Percentiles rank a stretch among this genome's conserved stretches.
phyloP scores from a whole-genome alignment of 108 stramenopile genomes.

The Fragilariopsis cylindrus region DNA sequence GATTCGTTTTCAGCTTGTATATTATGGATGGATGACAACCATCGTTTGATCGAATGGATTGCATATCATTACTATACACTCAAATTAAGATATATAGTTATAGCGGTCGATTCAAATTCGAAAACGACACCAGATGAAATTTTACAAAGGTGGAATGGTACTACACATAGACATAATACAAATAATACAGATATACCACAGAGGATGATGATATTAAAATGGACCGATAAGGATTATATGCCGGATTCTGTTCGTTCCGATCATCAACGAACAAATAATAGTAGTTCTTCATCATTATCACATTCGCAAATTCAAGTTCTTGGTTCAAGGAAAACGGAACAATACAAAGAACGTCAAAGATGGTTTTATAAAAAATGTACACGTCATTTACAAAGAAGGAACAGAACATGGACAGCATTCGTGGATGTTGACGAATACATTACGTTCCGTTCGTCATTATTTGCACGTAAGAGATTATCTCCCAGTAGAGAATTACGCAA shows the following conservation, averaged over 20 bases:
- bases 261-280: conserved; percentile 29
- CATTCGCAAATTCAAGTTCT: conserved; percentile 34
- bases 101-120: conserved; percentile 48
- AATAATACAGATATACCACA: conserved; percentile 39
- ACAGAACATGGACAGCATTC: conserved; percentile 45
- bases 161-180: background rate
- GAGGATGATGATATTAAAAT: conserved; percentile 22
- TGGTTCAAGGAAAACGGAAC: background rate
- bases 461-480: conserved; percentile 20
- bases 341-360: background rate
- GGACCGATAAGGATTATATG: too few species aligned
- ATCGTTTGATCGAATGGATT: conserved; percentile 54
- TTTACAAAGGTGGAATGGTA: conserved; percentile 36
- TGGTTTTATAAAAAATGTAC: background rate
- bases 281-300: conserved; percentile 25
- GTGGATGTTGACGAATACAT: conserved; percentile 69
- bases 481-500: too few species aligned
- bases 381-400: too few species aligned
- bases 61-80: conserved; percentile 57
- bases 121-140: conserved; percentile 38
- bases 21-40: conserved; percentile 65
- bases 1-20: conserved; percentile 42
- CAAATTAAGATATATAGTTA: conserved; percentile 43
- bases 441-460: conserved; percentile 1
- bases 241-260: background rate